Conservation (phyloP, 495 filamentous ascomycete species). For the Xylaria castorea region DNA sequence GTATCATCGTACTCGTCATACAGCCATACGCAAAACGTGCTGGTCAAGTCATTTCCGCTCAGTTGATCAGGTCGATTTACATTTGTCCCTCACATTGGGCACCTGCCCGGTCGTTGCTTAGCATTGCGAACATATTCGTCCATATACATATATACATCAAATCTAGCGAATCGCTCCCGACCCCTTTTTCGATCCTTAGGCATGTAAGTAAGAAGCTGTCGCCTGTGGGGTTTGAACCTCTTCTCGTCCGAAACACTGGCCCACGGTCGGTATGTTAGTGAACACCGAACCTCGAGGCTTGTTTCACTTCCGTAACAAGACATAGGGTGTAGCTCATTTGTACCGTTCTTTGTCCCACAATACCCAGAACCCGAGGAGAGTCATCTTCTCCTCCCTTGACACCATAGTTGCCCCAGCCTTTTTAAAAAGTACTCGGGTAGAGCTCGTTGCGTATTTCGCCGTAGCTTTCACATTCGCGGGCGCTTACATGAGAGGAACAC, state of each 20-base stretch:
- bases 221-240: not conserved
- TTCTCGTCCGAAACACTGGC: not conserved
- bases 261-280: not conserved
- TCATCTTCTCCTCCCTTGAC: not conserved
- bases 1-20: slow-evolving; percentile 9
- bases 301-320: slow-evolving; percentile 12
- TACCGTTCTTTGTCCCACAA: not conserved
- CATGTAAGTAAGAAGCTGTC: slow-evolving; percentile 26
- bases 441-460: not conserved
- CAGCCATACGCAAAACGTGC: not conserved
- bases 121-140: slow-evolving; percentile 13
- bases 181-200: not conserved
- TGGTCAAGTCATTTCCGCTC: not conserved
- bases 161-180: slow-evolving; percentile 8
- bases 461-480: slow-evolving; percentile 31
- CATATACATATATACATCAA: slow-evolving; percentile 20
- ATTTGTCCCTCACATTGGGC: slow-evolving; percentile 30
- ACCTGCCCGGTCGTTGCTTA: slow-evolving; percentile 1
- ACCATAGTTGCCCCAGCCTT: not conserved
- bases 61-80: slow-evolving; percentile 29
- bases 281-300: not conserved
- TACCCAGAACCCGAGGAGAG: not conserved
- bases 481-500: slow-evolving; percentile 41
- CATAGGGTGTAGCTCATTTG: slow-evolving; percentile 12
- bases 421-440: not conserved